Evolutionary conservation across 495 filamentous ascomycete species (phyloP).

Genomic region (Pseudevernia furfuracea): DNA sequence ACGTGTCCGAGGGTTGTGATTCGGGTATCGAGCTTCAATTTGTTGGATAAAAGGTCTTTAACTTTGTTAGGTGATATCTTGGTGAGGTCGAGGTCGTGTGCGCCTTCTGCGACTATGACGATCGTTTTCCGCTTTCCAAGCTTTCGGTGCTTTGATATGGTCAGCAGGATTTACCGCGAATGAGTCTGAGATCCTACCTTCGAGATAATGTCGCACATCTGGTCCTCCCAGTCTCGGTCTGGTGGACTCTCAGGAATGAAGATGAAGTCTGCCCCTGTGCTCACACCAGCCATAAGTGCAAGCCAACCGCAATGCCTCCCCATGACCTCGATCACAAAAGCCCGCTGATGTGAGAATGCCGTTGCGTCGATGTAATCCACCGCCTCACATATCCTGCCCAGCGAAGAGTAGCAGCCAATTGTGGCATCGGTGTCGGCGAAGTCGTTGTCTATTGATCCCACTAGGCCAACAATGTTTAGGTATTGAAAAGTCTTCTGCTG

Average conservation of each 20-base stretch:
- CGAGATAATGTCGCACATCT: constrained; percentile 77
- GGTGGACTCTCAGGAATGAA: constrained; percentile 97
- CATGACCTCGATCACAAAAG: constrained; percentile 99
- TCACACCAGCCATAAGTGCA: constrained; percentile 92
- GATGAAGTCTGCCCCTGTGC: constrained; percentile 91
- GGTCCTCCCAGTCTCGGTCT: constrained; percentile 73
- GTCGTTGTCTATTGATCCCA: constrained; percentile 98
- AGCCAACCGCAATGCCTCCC: constrained; percentile 99
- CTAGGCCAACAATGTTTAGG: constrained; percentile 91
- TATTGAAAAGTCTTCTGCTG: constrained; percentile 66
- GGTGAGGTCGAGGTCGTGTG: constrained; percentile 75
- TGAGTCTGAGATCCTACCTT: constrained; percentile 46
- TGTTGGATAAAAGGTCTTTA: constrained; percentile 77
- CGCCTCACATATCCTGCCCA: constrained; percentile 84
- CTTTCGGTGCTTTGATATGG: constrained; percentile 61
- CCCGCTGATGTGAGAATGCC: constrained; percentile 90
- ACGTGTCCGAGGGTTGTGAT: constrained; percentile 95
- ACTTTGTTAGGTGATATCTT: constrained; percentile 74
- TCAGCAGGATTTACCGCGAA: constrained; percentile 31
- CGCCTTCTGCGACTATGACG: constrained; percentile 94
- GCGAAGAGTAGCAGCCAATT: constrained; percentile 91
- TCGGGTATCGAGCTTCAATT: constrained; percentile 77
- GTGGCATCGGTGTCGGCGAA: constrained; percentile 95
- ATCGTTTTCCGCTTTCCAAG: constrained; percentile 95
- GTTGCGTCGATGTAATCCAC: constrained; percentile 97